Evolutionary conservation across 2,329 filamentous ascomycete species (phyloP).

Genomic region (Sporothrix schenckii): DNA sequence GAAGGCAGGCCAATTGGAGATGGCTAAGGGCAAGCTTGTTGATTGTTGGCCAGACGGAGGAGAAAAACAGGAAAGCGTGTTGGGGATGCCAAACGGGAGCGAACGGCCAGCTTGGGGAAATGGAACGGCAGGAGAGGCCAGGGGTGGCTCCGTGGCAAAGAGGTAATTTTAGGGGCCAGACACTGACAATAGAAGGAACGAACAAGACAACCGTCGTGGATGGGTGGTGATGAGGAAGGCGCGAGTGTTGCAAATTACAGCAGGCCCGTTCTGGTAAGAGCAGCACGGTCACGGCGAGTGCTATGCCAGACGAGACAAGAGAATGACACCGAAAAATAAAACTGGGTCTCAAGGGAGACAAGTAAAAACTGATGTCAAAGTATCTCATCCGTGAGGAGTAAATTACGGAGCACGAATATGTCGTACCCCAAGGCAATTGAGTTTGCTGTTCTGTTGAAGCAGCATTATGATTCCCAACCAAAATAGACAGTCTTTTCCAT

Average conservation of each 20-base stretch:
- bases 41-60: slow-evolving; percentile 34
- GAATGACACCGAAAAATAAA: slow-evolving; percentile 4
- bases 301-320: slow-evolving; percentile 10
- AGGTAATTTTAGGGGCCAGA: slow-evolving; percentile 7
- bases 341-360: slow-evolving; percentile 20
- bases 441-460: slow-evolving; percentile 31
- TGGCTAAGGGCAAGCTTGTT: slow-evolving; percentile 28
- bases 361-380: slow-evolving; percentile 7
- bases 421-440: slow-evolving; percentile 23
- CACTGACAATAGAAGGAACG: slow-evolving; percentile 19
- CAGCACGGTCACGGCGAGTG: background rate
- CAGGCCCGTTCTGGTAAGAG: slow-evolving; percentile 18
- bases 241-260: slow-evolving; percentile 14
- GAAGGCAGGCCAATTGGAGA: slow-evolving; percentile 13
- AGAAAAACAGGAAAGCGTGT: slow-evolving; percentile 27
- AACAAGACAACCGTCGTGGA: slow-evolving; percentile 6
- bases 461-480: slow-evolving; percentile 33
- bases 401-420: background rate
- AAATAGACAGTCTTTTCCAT: slow-evolving; percentile 29
- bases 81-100: slow-evolving; percentile 27
- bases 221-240: slow-evolving; percentile 14
- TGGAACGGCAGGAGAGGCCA: slow-evolving; percentile 2
- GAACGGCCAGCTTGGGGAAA: slow-evolving; percentile 1
- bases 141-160: slow-evolving; percentile 23
- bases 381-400: background rate